Conservation (phyloP, 129 eudicot species). For the Kitagawia praeruptora region DNA sequence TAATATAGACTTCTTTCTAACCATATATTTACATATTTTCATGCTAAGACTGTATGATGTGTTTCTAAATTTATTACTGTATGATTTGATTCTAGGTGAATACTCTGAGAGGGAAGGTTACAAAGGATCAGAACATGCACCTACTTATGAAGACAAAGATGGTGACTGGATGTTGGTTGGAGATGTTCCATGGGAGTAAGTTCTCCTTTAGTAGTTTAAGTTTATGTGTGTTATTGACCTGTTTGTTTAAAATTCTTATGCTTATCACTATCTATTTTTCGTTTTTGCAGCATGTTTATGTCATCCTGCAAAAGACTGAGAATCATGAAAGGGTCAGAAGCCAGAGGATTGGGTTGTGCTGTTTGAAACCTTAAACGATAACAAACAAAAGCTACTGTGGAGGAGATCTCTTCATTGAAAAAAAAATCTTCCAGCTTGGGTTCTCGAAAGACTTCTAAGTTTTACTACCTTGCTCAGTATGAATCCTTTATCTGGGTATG, state of each 20-base stretch:
- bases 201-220: not conserved
- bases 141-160: slow-evolving; percentile 93
- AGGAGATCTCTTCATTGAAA: slow-evolving; percentile 21
- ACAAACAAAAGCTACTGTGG: slow-evolving; percentile 25
- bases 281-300: slow-evolving; percentile 60
- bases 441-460: slow-evolving; percentile 38
- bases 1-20: not conserved
- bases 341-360: slow-evolving; percentile 60
- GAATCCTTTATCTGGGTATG: slow-evolving; percentile 12
- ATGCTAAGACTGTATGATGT: not conserved
- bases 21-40: not conserved
- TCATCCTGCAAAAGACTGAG: slow-evolving; percentile 71
- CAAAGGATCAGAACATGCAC: slow-evolving; percentile 72
- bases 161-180: slow-evolving; percentile 97
- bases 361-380: slow-evolving; percentile 15
- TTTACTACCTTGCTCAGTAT: slow-evolving; percentile 21
- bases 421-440: slow-evolving; percentile 42
- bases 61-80: not conserved
- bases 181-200: slow-evolving; percentile 94
- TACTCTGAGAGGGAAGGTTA: slow-evolving; percentile 84
- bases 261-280: slow-evolving; percentile 19
- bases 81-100: slow-evolving; percentile 22
- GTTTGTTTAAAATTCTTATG: not conserved
- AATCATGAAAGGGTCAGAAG: slow-evolving; percentile 78
- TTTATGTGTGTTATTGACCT: not conserved